phyloP scores from a whole-genome alignment of 108 stramenopile genomes.

The Seminavis robusta region DNA sequence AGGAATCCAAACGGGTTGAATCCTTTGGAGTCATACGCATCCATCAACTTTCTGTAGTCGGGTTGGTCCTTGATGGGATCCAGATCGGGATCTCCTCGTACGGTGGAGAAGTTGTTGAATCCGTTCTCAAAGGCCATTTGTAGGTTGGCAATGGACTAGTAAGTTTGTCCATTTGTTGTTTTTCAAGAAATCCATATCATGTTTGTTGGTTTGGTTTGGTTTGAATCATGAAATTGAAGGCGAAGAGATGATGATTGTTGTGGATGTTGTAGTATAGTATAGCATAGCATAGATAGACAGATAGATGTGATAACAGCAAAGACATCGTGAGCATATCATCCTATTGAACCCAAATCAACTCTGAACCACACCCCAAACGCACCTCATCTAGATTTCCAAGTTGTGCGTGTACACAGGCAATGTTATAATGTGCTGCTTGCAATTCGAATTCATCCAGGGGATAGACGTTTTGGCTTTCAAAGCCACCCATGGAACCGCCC shows the following conservation, averaged over 20 bases:
- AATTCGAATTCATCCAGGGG: conserved; percentile 78
- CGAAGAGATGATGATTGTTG: not conserved
- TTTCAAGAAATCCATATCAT: too few species aligned
- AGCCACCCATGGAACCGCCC: conserved; percentile 67
- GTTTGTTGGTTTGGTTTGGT: too few species aligned
- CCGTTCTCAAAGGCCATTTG: conserved; percentile 68
- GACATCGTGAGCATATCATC: not conserved
- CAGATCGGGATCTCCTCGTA: conserved; percentile 74
- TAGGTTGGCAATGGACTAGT: conserved; percentile 47
- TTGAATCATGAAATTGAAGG: not conserved
- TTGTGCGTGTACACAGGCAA: conserved; percentile 73
- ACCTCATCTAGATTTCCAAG: conserved; percentile 57
- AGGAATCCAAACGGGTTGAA: conserved; percentile 73
- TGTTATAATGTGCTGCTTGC: conserved; percentile 83
- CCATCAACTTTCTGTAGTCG: conserved; percentile 66
- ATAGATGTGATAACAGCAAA: not conserved
- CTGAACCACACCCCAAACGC: not conserved
- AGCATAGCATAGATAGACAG: conserved; percentile 4
- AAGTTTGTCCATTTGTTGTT: too few species aligned
- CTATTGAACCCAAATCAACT: not conserved
- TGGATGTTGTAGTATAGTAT: not conserved
- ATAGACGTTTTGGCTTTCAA: conserved; percentile 36
- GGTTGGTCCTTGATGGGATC: conserved; percentile 29
- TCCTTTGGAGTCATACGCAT: conserved; percentile 47
- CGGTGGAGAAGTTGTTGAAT: conserved; percentile 75